A percentile compares a stretch with the other conserved stretches of the same genome.
Evolutionary conservation across 1,139 yeast genomes (phyloP).

Genomic region (Magnusiomyces clavatus): DNA sequence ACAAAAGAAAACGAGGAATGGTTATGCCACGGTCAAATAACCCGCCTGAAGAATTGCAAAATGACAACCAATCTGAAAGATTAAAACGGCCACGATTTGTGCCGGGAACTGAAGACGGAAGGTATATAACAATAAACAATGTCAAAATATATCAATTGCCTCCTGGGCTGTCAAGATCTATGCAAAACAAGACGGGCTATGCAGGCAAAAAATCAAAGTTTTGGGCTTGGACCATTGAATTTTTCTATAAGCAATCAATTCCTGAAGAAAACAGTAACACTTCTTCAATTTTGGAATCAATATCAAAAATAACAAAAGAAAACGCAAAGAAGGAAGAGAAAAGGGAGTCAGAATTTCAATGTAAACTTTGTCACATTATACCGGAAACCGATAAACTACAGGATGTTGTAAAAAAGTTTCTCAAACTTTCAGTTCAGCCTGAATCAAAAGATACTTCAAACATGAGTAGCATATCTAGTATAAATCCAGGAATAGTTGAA

Average conservation of each 20-base stretch:
- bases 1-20: constrained; percentile 5
- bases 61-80: not conserved
- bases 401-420: constrained; percentile 3
- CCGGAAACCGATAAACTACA: constrained; percentile 8
- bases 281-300: not conserved
- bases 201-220: constrained; percentile 56
- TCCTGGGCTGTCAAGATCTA: constrained; percentile 66
- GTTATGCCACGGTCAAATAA: constrained; percentile 5
- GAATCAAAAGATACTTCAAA: not conserved
- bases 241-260: constrained; percentile 34
- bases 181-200: constrained; percentile 62
- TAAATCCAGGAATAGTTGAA: no score
- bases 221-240: constrained; percentile 71
- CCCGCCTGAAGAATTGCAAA: no score
- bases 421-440: not conserved
- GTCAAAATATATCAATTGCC: constrained; percentile 52
- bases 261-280: not conserved
- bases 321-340: not conserved
- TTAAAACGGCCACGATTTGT: not conserved
- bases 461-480: no score
- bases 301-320: not conserved
- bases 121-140: constrained; percentile 33
- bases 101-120: not conserved
- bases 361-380: constrained; percentile 6
- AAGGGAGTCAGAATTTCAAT: not conserved